A percentile compares a stretch with the other conserved stretches of the same genome.
These are phyloP conservation scores for Pleurozium schreberi DNA, from an alignment of 225 moss, liverwort and hornwort genomes.

Conservation along the genomic window DNA sequence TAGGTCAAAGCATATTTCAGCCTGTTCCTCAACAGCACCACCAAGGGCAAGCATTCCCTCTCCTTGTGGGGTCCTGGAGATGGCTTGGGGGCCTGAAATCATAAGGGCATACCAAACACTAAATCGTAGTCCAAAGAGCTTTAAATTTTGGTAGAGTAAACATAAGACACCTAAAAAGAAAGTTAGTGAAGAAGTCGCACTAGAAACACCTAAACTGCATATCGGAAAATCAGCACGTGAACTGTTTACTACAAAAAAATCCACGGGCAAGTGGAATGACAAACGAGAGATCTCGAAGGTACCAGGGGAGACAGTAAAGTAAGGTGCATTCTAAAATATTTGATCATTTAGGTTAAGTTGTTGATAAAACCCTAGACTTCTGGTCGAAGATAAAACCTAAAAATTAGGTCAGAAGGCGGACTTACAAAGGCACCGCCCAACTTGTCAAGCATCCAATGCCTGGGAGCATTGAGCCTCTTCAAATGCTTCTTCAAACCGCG, in stretches of 20 bases:
- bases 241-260: not conserved
- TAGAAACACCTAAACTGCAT: not conserved
- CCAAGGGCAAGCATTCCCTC: constrained; percentile 90
- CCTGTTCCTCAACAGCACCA: constrained; percentile 87
- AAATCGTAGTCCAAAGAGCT: not conserved
- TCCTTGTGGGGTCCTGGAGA: constrained; percentile 93
- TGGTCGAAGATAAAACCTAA: not conserved
- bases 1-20: constrained; percentile 92
- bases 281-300: not conserved
- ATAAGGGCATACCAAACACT: not conserved
- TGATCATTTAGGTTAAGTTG: not conserved
- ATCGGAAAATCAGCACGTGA: not conserved
- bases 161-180: not conserved
- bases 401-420: not conserved
- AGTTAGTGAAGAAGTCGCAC: too few species aligned
- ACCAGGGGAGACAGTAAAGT: too few species aligned
- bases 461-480: constrained; percentile 95
- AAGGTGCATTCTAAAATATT: not conserved
- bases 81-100: constrained; percentile 73
- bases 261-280: not conserved
- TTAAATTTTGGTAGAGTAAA: not conserved
- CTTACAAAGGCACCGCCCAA: constrained; percentile 86
- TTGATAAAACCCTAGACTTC: not conserved
- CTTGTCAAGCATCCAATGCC: constrained; percentile 97
- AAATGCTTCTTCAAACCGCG: constrained; percentile 92